Conservation (phyloP, 2,329 filamentous ascomycete genomes). For the Cercospora berteroae region DNA sequence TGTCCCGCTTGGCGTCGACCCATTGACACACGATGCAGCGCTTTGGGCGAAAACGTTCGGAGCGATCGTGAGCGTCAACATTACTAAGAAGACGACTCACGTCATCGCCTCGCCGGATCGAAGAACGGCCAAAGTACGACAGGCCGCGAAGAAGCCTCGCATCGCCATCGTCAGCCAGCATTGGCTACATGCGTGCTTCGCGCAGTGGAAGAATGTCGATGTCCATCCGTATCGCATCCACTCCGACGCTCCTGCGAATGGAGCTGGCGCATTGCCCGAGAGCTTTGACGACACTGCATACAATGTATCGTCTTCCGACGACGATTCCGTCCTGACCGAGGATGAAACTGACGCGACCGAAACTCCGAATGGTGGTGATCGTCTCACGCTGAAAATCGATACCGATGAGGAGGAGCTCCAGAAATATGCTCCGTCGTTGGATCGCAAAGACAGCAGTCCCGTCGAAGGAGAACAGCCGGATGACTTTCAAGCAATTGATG, state of each 20-base stretch:
- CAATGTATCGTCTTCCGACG: conserved; percentile 48
- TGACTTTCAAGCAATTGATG: conserved; percentile 54
- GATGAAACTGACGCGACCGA: conserved; percentile 28
- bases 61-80: conserved; percentile 62
- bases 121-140: conserved; percentile 85
- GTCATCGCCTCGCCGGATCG: conserved; percentile 68
- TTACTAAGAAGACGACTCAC: conserved; percentile 60
- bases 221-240: conserved; percentile 76
- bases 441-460: conserved; percentile 35
- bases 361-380: conserved; percentile 24
- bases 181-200: conserved; percentile 84
- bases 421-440: conserved; percentile 49
- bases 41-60: conserved; percentile 86
- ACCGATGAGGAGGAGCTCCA: conserved; percentile 44
- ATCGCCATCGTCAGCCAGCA: conserved; percentile 90
- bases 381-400: conserved; percentile 18
- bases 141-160: conserved; percentile 68
- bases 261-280: conserved; percentile 31
- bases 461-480: conserved; percentile 36
- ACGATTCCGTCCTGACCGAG: conserved; percentile 42
- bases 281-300: conserved; percentile 35
- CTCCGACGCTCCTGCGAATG: conserved; percentile 65
- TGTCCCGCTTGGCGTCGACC: conserved; percentile 75
- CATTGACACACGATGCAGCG: conserved; percentile 73
- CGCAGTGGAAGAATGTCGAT: conserved; percentile 76